Percentiles rank a stretch among this genome's conserved stretches.
Conservation (phyloP, 1,139 yeast species). For the Pichia sp. region DNA sequence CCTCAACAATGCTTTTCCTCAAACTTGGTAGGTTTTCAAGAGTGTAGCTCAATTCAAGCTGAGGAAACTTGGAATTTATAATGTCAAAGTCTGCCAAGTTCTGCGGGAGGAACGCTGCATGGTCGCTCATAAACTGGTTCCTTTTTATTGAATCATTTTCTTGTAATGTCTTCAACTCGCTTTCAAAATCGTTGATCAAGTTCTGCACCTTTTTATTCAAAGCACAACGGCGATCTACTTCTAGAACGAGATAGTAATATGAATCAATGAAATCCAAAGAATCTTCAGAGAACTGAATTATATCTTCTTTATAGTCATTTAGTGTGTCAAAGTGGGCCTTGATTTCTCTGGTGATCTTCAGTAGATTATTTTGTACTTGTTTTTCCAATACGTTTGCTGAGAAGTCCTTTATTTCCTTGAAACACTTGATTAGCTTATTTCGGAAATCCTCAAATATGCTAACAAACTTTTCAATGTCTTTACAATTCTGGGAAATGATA, state of each 20-base stretch:
- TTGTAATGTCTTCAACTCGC: conserved; percentile 35
- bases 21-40: conserved; percentile 26
- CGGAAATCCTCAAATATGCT: conserved; percentile 27
- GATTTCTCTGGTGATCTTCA: conserved; percentile 14
- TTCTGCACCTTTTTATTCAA: conserved; percentile 38
- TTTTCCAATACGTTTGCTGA: conserved; percentile 21
- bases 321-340: conserved; percentile 13
- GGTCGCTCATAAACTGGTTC: conserved; percentile 37
- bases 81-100: conserved; percentile 26
- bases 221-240: conserved; percentile 44
- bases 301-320: conserved; percentile 18
- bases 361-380: conserved; percentile 23
- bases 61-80: conserved; percentile 26
- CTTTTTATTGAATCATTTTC: conserved; percentile 41
- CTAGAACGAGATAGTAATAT: conserved; percentile 47
- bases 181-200: conserved; percentile 39
- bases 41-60: conserved; percentile 23
- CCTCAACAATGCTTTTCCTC: conserved; percentile 16
- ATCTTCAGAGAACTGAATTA: conserved; percentile 39
- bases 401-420: conserved; percentile 21
- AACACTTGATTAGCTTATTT: conserved; percentile 26
- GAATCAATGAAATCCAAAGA: conserved; percentile 46
- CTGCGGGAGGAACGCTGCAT: conserved; percentile 51
- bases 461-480: conserved; percentile 29
- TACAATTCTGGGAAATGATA: conserved; percentile 30